Percentiles rank a stretch among this genome's conserved stretches.
These are phyloP conservation scores for Fibroporia radiculosa DNA, from an alignment of 768 basidiomycete genomes.

Conservation along the genomic window DNA sequence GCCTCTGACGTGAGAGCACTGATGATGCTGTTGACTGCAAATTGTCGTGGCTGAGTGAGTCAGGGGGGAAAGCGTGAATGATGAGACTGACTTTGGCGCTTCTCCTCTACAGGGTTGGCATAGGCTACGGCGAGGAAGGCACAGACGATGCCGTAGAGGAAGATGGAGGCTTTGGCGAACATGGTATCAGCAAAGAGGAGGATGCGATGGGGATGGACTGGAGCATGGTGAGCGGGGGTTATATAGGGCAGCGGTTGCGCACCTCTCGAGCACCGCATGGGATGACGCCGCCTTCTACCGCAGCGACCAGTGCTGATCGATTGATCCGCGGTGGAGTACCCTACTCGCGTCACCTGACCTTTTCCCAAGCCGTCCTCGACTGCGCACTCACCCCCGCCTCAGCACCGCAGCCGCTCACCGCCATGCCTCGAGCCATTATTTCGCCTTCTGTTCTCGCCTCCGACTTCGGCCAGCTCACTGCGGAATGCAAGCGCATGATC, in stretches of 20 bases:
- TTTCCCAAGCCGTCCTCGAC: no score
- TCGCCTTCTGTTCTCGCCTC: conserved; percentile 96
- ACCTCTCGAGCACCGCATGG: background rate
- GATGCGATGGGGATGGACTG: background rate
- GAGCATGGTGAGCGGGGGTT: background rate
- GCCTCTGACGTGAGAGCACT: conserved; percentile 31
- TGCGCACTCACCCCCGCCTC: background rate
- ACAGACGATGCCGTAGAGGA: conserved; percentile 13
- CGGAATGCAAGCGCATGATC: conserved; percentile 97
- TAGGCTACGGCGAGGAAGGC: conserved; percentile 30
- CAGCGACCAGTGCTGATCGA: no score
- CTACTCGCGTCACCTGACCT: no score
- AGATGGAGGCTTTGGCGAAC: conserved; percentile 10
- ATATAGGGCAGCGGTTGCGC: conserved; percentile 1
- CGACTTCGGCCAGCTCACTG: conserved; percentile 90
- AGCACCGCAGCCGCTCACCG: background rate
- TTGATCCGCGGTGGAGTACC: no score
- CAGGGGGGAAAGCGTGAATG: background rate
- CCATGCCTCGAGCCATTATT: conserved; percentile 87
- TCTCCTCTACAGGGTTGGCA: conserved; percentile 26
- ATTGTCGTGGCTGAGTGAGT: conserved; percentile 3
- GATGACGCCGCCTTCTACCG: no score
- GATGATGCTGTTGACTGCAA: conserved; percentile 29
- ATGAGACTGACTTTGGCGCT: conserved; percentile 35
- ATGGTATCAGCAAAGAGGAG: conserved; percentile 1